phyloP scores from a whole-genome alignment of 306 rosid genomes.

The Dalbergia cultrata region DNA sequence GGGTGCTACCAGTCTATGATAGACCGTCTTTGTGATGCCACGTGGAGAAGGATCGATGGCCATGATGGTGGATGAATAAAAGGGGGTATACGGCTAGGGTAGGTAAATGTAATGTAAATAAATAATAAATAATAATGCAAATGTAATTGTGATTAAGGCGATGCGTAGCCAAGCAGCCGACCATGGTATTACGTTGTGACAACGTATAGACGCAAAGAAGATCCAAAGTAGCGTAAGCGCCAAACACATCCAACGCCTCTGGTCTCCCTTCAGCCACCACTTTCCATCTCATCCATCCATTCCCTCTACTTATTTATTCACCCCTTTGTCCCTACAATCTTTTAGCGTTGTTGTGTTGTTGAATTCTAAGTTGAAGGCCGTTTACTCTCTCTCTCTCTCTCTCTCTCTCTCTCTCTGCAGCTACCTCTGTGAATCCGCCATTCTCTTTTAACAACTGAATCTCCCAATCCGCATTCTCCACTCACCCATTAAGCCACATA shows the following conservation, averaged over 20 bases:
- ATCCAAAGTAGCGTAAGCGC: constrained; percentile 91
- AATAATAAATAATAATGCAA: no score
- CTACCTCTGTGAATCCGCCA: constrained; percentile 29
- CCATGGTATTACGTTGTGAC: constrained; percentile 63
- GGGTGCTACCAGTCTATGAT: not conserved
- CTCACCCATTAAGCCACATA: constrained; percentile 44
- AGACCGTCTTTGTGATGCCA: not conserved
- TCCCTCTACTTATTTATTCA: constrained; percentile 48
- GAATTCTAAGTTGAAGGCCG: constrained; percentile 67
- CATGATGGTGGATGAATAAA: not conserved
- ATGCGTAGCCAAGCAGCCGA: constrained; percentile 75
- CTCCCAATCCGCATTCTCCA: constrained; percentile 33
- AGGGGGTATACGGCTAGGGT: no score
- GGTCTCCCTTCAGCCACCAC: constrained; percentile 54
- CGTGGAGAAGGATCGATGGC: constrained; percentile 31
- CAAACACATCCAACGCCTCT: constrained; percentile 65
- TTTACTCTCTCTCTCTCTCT: constrained; percentile 49
- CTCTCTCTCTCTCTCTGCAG: constrained; percentile 24
- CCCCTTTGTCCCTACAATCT: constrained; percentile 54
- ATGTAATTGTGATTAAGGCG: not conserved
- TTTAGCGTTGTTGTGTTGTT: constrained; percentile 57
- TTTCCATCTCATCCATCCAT: constrained; percentile 64
- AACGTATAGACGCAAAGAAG: constrained; percentile 75
- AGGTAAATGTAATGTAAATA: no score
- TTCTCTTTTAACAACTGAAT: constrained; percentile 15